Evolutionary conservation across 306 rosid genomes (phyloP).

Genomic region (Glycine tomentella): DNA sequence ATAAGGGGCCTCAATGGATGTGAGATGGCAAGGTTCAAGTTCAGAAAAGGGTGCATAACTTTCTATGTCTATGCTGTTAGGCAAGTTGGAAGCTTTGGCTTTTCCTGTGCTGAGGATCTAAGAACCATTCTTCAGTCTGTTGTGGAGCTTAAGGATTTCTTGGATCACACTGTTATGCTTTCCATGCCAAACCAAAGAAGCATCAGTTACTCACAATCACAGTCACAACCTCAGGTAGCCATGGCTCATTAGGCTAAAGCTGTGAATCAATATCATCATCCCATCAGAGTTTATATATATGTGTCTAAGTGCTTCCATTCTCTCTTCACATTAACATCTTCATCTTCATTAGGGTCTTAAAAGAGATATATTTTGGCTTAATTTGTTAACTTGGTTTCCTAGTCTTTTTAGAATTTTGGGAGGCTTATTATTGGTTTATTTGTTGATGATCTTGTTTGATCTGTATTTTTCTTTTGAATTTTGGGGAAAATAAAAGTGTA

Average conservation of each 20-base stretch:
- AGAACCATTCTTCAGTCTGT: constrained; percentile 77
- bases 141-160: constrained; percentile 86
- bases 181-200: constrained; percentile 91
- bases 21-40: constrained; percentile 95
- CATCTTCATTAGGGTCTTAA: constrained; percentile 42
- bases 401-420: constrained; percentile 37
- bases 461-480: constrained; percentile 39
- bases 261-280: constrained; percentile 13
- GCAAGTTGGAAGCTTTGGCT: constrained; percentile 66
- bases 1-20: constrained; percentile 73
- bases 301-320: constrained; percentile 11
- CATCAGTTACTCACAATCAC: constrained; percentile 58
- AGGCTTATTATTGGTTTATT: constrained; percentile 66
- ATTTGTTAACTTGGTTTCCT: constrained; percentile 43
- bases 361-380: constrained; percentile 16
- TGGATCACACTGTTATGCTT: constrained; percentile 96
- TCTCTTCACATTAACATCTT: constrained; percentile 39
- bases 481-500: constrained; percentile 47
- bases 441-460: constrained; percentile 60
- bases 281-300: constrained; percentile 17
- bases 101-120: constrained; percentile 77
- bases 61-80: constrained; percentile 93
- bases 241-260: constrained; percentile 75
- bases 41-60: constrained; percentile 92
- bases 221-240: constrained; percentile 61